Evolutionary conservation across 1,284 basidiomycete genomes (phyloP).

Genomic region (Ustilago curta): DNA sequence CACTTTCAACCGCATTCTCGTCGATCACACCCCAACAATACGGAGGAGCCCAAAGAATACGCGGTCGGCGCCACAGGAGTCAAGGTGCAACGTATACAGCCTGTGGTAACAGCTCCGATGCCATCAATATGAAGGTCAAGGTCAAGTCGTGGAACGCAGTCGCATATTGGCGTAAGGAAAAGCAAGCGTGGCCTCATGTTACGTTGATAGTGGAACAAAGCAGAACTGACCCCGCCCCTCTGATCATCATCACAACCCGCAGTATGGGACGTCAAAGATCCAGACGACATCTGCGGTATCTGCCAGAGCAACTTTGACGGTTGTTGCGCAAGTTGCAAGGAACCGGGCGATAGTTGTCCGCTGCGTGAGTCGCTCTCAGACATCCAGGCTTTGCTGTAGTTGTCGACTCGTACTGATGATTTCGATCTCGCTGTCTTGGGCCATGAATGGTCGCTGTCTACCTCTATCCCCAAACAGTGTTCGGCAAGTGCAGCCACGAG

Average conservation of each 20-base stretch:
- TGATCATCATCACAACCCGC: neutral
- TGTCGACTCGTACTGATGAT: neutral
- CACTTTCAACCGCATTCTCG: neutral
- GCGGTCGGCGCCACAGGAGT: too few relatives aligned
- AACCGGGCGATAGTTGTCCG: constrained; percentile 65
- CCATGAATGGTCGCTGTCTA: neutral
- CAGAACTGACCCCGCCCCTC: neutral
- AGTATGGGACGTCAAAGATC: constrained; percentile 68
- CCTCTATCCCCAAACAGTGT: constrained; percentile 42
- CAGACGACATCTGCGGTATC: constrained; percentile 69
- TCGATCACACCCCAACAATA: neutral
- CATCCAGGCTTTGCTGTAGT: neutral
- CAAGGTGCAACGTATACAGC: neutral
- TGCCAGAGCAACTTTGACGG: constrained; percentile 69
- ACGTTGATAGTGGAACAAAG: neutral
- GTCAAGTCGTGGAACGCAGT: constrained; percentile 65
- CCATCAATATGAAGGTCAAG: constrained; percentile 64
- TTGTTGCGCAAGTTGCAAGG: constrained; percentile 65
- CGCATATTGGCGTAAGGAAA: constrained; percentile 65
- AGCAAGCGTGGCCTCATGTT: neutral
- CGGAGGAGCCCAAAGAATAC: too few relatives aligned
- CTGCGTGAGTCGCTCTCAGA: constrained; percentile 42
- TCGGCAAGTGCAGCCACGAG: constrained; percentile 67
- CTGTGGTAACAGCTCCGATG: constrained; percentile 12
- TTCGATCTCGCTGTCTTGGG: neutral